These are phyloP conservation scores for Leucaena leucocephala DNA, from an alignment of 306 rosid genomes.

Conservation along the genomic window DNA sequence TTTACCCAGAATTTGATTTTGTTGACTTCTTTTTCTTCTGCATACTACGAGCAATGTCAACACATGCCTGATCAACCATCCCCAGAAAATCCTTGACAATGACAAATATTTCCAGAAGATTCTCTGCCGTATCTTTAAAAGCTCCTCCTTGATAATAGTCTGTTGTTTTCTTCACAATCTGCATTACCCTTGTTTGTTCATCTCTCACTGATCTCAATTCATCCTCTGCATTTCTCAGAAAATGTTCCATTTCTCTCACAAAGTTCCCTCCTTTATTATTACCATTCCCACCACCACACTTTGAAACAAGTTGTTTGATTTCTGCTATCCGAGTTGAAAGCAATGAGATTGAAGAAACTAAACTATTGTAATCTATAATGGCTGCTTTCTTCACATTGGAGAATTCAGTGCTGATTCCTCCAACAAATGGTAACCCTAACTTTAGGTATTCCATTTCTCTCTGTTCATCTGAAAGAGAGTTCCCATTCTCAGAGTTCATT, in stretches of 20 bases:
- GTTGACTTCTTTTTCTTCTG: constrained; percentile 57
- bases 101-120: constrained; percentile 60
- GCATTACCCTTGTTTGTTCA: constrained; percentile 62
- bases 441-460: constrained; percentile 65
- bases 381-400: constrained; percentile 83
- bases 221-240: constrained; percentile 61
- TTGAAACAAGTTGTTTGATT: constrained; percentile 42
- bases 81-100: constrained; percentile 79
- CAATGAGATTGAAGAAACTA: constrained; percentile 47
- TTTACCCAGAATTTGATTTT: constrained; percentile 36
- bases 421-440: constrained; percentile 81
- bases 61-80: constrained; percentile 85
- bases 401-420: constrained; percentile 89
- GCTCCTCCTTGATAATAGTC: constrained; percentile 79
- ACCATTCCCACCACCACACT: constrained; percentile 41
- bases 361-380: constrained; percentile 54
- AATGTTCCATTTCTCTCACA: constrained; percentile 63
- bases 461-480: constrained; percentile 51
- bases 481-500: constrained; percentile 25
- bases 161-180: constrained; percentile 69
- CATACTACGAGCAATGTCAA: constrained; percentile 67
- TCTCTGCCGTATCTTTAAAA: constrained; percentile 59
- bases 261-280: constrained; percentile 53
- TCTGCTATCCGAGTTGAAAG: constrained; percentile 53
- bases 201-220: constrained; percentile 57